These are phyloP conservation scores for Sclerotinia minor DNA, from an alignment of 2,329 filamentous ascomycete species.

Conservation along the genomic window DNA sequence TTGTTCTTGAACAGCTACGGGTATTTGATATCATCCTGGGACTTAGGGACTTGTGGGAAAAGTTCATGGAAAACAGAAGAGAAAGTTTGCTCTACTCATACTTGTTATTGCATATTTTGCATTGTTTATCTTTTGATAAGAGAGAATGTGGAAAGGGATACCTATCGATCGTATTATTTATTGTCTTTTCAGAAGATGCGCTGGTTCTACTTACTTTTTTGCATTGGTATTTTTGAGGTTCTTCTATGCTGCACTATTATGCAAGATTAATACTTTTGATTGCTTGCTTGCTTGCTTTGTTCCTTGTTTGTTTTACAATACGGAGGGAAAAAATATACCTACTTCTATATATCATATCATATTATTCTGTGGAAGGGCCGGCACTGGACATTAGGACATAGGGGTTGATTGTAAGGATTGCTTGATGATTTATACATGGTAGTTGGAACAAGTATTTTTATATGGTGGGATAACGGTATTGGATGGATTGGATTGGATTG, in stretches of 20 bases:
- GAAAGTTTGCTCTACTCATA: constrained; percentile 16
- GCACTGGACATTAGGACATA: background rate
- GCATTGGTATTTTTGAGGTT: constrained; percentile 13
- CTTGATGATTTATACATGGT: constrained; percentile 12
- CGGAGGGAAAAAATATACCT: background rate
- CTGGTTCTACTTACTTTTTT: constrained; percentile 24
- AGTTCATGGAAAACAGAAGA: background rate
- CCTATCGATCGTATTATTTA: constrained; percentile 21
- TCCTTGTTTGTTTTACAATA: background rate
- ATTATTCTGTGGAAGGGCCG: constrained; percentile 2
- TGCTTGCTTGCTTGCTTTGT: background rate
- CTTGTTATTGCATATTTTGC: constrained; percentile 18
- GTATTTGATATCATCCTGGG: background rate
- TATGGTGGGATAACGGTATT: background rate
- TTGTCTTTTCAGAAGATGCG: constrained; percentile 19
- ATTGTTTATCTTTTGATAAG: constrained; percentile 9
- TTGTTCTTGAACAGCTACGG: constrained; percentile 15
- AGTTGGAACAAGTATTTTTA: background rate
- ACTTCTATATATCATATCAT: constrained; percentile 10
- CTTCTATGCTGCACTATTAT: constrained; percentile 8
- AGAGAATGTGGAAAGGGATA: constrained; percentile 22
- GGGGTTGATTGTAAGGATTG: background rate
- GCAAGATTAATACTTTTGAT: constrained; percentile 12
- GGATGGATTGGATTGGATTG: background rate
- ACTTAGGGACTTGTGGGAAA: background rate